Conservation (phyloP, 2,329 filamentous ascomycete species). For the Fusarium sp. region DNA sequence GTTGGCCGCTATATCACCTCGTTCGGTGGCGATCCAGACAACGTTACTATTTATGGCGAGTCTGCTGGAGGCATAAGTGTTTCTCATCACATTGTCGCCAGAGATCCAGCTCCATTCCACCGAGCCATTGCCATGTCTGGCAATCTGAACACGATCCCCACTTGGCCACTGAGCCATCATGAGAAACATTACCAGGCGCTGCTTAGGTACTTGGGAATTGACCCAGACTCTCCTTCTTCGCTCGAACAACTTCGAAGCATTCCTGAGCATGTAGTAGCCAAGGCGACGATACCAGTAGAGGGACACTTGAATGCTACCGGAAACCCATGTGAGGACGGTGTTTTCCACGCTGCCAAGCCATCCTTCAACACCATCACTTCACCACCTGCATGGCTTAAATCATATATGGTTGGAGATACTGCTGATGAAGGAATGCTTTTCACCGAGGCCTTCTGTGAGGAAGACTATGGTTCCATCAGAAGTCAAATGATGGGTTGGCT, state of each 20-base stretch:
- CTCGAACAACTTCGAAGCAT: slow-evolving; percentile 19
- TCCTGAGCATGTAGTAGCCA: slow-evolving; percentile 11
- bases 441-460: background rate
- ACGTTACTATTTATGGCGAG: slow-evolving; percentile 27
- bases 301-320: slow-evolving; percentile 21
- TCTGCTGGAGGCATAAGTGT: slow-evolving; percentile 23
- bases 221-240: slow-evolving; percentile 9
- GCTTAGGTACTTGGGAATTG: slow-evolving; percentile 18
- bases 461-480: background rate
- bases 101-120: slow-evolving; percentile 20
- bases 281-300: slow-evolving; percentile 20
- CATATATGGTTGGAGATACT: slow-evolving; percentile 27
- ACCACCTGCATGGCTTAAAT: slow-evolving; percentile 20
- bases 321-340: slow-evolving; percentile 25
- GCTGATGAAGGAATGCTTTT: slow-evolving; percentile 32
- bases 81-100: slow-evolving; percentile 16
- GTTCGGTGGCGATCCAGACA: slow-evolving; percentile 20
- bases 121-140: slow-evolving; percentile 28
- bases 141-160: slow-evolving; percentile 18
- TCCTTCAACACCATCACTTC: slow-evolving; percentile 2
- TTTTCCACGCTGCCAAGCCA: slow-evolving; percentile 6
- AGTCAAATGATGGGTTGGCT: background rate
- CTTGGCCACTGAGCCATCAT: slow-evolving; percentile 17
- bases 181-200: slow-evolving; percentile 24
- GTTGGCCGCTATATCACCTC: slow-evolving; percentile 20